A percentile compares a stretch with the other conserved stretches of the same genome.
These are phyloP conservation scores for Paracoccidioides brasiliensis DNA, from an alignment of 2,329 filamentous ascomycete genomes.

Conservation along the genomic window DNA sequence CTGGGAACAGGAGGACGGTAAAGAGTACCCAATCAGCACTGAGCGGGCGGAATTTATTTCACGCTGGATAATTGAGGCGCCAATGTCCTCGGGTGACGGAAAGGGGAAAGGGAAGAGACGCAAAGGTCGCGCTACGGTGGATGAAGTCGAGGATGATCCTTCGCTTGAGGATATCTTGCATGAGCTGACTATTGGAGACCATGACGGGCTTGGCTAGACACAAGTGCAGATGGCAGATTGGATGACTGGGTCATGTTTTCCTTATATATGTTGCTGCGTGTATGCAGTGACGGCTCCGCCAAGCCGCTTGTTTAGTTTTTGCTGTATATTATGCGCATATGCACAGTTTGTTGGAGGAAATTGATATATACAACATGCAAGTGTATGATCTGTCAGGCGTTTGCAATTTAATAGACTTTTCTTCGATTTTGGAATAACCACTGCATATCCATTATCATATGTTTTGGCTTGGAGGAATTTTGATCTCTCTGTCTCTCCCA, in stretches of 20 bases:
- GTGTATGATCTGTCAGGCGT: too few relatives aligned
- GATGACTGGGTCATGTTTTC: background rate
- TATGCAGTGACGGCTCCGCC: background rate
- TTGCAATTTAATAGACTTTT: too few relatives aligned
- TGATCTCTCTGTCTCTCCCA: too few relatives aligned
- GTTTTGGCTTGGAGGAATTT: too few relatives aligned
- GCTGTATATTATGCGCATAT: too few relatives aligned
- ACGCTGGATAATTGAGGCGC: constrained; percentile 54
- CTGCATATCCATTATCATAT: too few relatives aligned
- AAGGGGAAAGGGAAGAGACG: constrained; percentile 8
- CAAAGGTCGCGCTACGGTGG: background rate
- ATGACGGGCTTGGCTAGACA: background rate
- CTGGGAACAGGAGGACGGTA: constrained; percentile 52
- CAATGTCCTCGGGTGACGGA: constrained; percentile 16
- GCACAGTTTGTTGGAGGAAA: too few relatives aligned
- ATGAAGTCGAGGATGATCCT: background rate
- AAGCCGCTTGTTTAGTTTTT: too few relatives aligned
- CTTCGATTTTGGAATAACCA: too few relatives aligned
- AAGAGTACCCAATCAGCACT: constrained; percentile 57
- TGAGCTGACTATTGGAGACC: constrained; percentile 6
- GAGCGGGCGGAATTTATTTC: constrained; percentile 57
- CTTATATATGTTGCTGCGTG: background rate
- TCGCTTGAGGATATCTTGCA: constrained; percentile 4
- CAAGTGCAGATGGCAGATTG: background rate
- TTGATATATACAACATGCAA: too few relatives aligned